phyloP scores from a whole-genome alignment of 805 yeast genomes.

The Cyberlindnera saturnus region DNA sequence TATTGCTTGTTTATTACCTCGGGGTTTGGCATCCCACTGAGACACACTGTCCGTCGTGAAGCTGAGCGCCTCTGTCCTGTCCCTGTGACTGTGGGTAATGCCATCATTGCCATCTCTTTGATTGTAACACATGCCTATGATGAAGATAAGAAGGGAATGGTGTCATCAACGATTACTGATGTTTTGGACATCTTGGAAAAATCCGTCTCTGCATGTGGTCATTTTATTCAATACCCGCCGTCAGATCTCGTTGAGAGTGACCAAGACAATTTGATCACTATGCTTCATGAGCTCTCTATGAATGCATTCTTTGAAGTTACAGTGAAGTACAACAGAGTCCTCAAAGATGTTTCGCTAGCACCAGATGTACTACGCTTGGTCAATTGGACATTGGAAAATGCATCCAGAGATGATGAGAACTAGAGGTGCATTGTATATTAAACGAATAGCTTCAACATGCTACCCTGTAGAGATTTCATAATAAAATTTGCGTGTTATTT shows the following conservation, averaged over 20 bases:
- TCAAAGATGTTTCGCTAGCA: conserved; percentile 59
- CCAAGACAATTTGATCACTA: conserved; percentile 39
- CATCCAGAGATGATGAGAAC: conserved; percentile 37
- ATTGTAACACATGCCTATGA: conserved; percentile 53
- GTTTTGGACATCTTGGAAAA: conserved; percentile 53
- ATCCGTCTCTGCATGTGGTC: conserved; percentile 49
- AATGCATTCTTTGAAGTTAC: conserved; percentile 61
- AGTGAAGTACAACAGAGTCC: conserved; percentile 51
- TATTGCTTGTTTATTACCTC: conserved; percentile 19
- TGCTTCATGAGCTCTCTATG: conserved; percentile 59
- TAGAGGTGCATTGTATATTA: background rate
- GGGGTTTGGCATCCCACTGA: conserved; percentile 25
- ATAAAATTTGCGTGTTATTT: no score
- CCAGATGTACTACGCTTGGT: conserved; percentile 63
- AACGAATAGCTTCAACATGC: background rate
- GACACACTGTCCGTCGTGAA: conserved; percentile 32
- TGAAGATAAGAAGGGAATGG: conserved; percentile 54
- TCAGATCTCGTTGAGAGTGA: conserved; percentile 15
- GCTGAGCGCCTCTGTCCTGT: conserved; percentile 56
- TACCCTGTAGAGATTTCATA: background rate
- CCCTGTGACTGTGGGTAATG: conserved; percentile 60
- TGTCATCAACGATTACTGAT: conserved; percentile 51
- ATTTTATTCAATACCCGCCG: conserved; percentile 35
- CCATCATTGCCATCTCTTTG: conserved; percentile 55
- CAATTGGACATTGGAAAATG: conserved; percentile 66